Evolutionary conservation across 805 yeast species (phyloP), one percentile per base, ranked within the genome.

Genomic region (Schwanniomyces pseudopolymorphus): DNA sequence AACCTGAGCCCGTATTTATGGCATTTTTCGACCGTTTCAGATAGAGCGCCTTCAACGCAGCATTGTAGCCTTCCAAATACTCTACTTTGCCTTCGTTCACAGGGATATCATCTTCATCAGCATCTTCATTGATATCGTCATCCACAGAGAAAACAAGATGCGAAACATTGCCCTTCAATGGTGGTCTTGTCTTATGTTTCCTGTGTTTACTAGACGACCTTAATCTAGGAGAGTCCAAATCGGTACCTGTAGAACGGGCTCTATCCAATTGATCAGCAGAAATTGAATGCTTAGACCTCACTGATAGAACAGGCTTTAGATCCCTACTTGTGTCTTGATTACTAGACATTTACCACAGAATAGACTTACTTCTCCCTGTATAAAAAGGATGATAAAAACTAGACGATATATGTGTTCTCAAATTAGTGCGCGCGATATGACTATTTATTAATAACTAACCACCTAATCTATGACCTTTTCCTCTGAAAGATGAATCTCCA

Each of bases 21-120:
- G 21, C 33, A 6, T 31, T 28, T 27, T 38, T 46, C 13, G 54
- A 39, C 40, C 60, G 59, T 35, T 61, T 61, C 42, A 50, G 60
- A 49, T 56, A 55, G 17, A 70, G 47, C 17, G 69, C 65, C 33
- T 81, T 76, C 42, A 87, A 58, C 0, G 91, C 94, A 63, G 85
- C 94, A 36, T 77, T 77, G 56, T 80, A 81, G 0, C 94, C 94
- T 57, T 86, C 95, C 26, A 82, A 55, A 57, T 86, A 87, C 51
- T 64, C 64, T 16, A 27, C 48, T 3, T 80, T 79, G 9, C 20
- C 28, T 11, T 17, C 43, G 16, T 44, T 33, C 14, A 39, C 14
- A 48, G 76, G 79, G 44, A 77, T 63, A 52, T 80, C 87, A 14
- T 78, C 80, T 49, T 81, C 85, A 14, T 83, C 75, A 51, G 56